Base-by-base conservation (phyloP, 75 land plant species). In the Selaginella moellendorffii region DNA sequence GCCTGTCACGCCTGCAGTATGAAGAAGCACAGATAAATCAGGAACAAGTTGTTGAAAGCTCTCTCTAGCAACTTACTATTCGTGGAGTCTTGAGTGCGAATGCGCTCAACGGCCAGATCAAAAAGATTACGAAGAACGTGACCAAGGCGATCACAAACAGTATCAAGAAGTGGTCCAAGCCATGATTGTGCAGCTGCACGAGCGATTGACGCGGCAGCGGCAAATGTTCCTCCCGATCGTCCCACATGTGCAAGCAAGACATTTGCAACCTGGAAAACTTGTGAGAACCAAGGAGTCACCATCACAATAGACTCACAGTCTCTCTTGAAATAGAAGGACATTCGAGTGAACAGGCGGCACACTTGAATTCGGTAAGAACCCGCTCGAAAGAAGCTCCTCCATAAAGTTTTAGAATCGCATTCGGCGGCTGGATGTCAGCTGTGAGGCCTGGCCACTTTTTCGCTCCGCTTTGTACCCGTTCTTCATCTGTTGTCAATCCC, bases 371-470 rank as follows among this genome's bases (percentile, higher is more conserved):
- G 66, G 85, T 82, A 64, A 92, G 76, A n/a, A 88, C 97, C 54
- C 97, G 82, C 66, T 88, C 88, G 78, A 92, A 92, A 59, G 97
- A 88, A 72, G 97, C 97, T 23, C 97, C 87, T 20, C 97, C 97
- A 76, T 88, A 83, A 0, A 92, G 83, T 52, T 79, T 80, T 64
- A 88, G 81, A 27, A 66, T 68, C 27, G 80, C 69, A 80, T 92
- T 92, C 2, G 84, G 73, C 63, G 95, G 95, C 66, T 69, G 78
- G 61, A 87, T 31, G 64, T 77, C 80, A 14, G 31, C 69, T 52
- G 62, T 69, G 30, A 88, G 77, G 36, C 96, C 95, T 25, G 95
- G 97, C 97, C 97, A 92, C 36, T 77, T 78, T 2, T 78, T 83
- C 27, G 84, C 36, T 18, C 95, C 86, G 75, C 95, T 92, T 65